Conservation (phyloP, 139 green algal genomes). For the Chlamydomonas urium region DNA sequence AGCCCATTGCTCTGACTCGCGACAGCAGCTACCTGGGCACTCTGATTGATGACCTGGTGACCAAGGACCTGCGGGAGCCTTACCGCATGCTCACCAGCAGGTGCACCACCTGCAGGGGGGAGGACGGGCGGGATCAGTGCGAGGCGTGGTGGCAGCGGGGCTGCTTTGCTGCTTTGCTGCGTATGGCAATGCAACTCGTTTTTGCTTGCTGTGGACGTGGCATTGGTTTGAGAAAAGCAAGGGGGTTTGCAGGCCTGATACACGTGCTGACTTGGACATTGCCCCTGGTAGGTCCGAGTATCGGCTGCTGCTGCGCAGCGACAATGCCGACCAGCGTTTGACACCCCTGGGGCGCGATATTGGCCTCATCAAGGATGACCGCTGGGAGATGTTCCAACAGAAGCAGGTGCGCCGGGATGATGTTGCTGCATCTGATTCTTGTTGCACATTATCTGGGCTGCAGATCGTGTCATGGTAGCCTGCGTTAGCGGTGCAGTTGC, state of each 20-base stretch:
- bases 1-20: conserved; percentile 57
- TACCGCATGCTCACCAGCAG: conserved; percentile 94
- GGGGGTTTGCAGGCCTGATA: too few relatives aligned
- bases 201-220: too few relatives aligned
- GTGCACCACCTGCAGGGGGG: conserved; percentile 3
- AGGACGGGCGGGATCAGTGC: too few relatives aligned
- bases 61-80: conserved; percentile 92
- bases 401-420: conserved; percentile 34
- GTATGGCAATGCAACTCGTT: too few relatives aligned
- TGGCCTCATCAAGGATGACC: conserved; percentile 77
- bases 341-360: conserved; percentile 83
- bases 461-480: too few relatives aligned
- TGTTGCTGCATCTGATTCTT: too few relatives aligned
- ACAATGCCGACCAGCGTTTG: conserved; percentile 93
- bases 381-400: conserved; percentile 63
- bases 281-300: conserved; percentile 94
- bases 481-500: too few relatives aligned
- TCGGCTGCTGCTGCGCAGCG: conserved; percentile 84
- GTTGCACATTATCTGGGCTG: too few relatives aligned
- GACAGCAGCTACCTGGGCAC: conserved; percentile 90
- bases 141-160: too few relatives aligned
- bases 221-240: too few relatives aligned
- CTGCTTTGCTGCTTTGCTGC: too few relatives aligned
- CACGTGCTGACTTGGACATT: too few relatives aligned
- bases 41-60: conserved; percentile 94